phyloP scores from a whole-genome alignment of 768 basidiomycete genomes.

The Cystobasidium ongulense region DNA sequence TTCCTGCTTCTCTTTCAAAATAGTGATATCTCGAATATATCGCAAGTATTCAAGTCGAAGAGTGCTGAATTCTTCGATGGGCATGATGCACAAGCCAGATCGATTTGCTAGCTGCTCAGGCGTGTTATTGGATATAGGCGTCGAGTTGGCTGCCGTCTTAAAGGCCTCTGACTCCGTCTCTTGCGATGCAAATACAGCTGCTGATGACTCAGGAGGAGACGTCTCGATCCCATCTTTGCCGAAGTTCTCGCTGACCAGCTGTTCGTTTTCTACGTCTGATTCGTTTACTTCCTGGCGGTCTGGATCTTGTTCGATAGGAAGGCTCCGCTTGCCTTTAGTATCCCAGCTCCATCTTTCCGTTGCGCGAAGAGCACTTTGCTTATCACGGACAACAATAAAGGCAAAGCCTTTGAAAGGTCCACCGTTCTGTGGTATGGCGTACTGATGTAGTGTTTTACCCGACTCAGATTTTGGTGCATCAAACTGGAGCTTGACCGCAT shows the following conservation, averaged over 20 bases:
- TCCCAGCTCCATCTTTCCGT: conserved; percentile 35
- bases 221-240: too few species aligned
- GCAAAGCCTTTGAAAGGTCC: conserved; percentile 40
- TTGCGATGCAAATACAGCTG: neutral
- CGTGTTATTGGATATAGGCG: neutral
- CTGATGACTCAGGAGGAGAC: neutral
- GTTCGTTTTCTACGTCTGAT: neutral
- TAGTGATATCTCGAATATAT: conserved; percentile 34
- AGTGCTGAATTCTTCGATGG: conserved; percentile 33
- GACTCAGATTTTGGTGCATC: neutral
- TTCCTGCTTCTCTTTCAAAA: conserved; percentile 7
- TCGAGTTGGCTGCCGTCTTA: neutral
- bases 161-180: neutral
- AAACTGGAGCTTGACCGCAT: neutral
- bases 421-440: conserved; percentile 35
- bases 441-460: neutral
- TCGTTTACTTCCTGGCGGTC: neutral
- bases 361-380: conserved; percentile 25
- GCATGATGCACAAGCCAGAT: neutral
- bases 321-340: neutral
- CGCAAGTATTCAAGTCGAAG: conserved; percentile 38
- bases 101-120: neutral
- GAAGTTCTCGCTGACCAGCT: neutral
- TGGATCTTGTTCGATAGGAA: neutral
- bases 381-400: conserved; percentile 27